Evolutionary conservation across 2,329 filamentous ascomycete species (phyloP).

Genomic region (Hymenoscyphus repandus): DNA sequence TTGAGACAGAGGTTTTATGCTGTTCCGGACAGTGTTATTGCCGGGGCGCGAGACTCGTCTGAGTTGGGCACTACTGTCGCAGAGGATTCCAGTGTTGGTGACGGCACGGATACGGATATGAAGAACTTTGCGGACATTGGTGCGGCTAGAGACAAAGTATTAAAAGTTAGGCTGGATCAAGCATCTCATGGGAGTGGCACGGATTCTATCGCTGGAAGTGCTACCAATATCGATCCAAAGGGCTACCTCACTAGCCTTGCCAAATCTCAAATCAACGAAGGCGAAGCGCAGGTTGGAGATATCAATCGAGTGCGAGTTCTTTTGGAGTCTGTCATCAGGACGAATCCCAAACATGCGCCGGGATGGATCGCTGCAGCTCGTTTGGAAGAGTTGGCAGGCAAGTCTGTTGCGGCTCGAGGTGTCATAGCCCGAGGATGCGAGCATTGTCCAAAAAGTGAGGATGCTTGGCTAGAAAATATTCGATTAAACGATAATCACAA

Average conservation of each 20-base stretch:
- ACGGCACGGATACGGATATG: conserved; percentile 74
- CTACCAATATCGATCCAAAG: conserved; percentile 89
- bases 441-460: conserved; percentile 88
- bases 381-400: conserved; percentile 87
- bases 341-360: conserved; percentile 88
- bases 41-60: conserved; percentile 72
- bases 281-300: conserved; percentile 83
- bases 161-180: conserved; percentile 89
- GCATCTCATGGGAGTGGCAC: conserved; percentile 68
- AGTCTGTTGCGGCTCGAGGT: conserved; percentile 81
- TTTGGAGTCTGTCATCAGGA: conserved; percentile 95
- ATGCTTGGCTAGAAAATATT: conserved; percentile 95
- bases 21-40: conserved; percentile 91
- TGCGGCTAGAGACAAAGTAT: conserved; percentile 89
- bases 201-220: conserved; percentile 68
- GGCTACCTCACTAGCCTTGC: conserved; percentile 92
- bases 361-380: conserved; percentile 95
- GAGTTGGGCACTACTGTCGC: conserved; percentile 86
- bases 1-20: conserved; percentile 85
- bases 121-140: conserved; percentile 98
- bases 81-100: conserved; percentile 60
- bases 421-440: conserved; percentile 85
- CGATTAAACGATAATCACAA: conserved; percentile 87
- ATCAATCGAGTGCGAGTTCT: conserved; percentile 90
- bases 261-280: conserved; percentile 72